These are phyloP conservation scores for Cladosporium oxysporum DNA, from an alignment of 2,329 filamentous ascomycete genomes.

Conservation along the genomic window DNA sequence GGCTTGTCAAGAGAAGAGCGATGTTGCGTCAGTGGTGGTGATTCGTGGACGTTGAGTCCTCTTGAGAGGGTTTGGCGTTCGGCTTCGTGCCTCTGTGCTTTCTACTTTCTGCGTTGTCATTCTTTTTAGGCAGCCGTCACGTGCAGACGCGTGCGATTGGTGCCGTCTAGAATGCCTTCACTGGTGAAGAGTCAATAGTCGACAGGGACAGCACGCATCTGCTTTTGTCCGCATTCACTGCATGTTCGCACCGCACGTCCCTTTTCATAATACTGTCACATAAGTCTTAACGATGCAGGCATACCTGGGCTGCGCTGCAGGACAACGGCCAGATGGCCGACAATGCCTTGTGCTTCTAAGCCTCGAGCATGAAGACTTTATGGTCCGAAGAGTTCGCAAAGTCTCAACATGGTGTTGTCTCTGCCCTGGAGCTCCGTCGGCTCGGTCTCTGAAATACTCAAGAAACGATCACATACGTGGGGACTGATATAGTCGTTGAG, in stretches of 20 bases:
- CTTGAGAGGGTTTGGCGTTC: neutral
- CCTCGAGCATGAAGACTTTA: neutral
- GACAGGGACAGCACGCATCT: neutral
- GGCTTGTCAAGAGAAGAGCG: neutral
- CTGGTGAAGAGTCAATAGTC: neutral
- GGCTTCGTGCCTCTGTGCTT: neutral
- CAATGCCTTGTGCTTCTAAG: neutral
- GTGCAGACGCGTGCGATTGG: neutral
- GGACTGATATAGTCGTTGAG: neutral
- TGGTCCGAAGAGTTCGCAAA: neutral
- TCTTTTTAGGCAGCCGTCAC: conserved; percentile 8
- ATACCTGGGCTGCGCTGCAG: neutral
- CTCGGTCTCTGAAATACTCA: neutral
- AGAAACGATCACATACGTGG: neutral
- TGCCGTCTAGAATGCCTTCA: neutral
- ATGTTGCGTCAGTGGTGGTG: conserved; percentile 2
- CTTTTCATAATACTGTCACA: neutral
- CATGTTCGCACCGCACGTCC: neutral
- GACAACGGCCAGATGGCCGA: neutral
- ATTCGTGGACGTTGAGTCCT: neutral
- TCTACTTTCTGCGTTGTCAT: neutral
- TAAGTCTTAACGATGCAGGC: neutral
- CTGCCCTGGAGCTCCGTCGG: neutral
- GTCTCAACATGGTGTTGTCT: neutral
- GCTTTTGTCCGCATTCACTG: neutral